These are phyloP conservation scores for Trapa bicornis DNA, from an alignment of 345 rosid species.

Conservation along the genomic window DNA sequence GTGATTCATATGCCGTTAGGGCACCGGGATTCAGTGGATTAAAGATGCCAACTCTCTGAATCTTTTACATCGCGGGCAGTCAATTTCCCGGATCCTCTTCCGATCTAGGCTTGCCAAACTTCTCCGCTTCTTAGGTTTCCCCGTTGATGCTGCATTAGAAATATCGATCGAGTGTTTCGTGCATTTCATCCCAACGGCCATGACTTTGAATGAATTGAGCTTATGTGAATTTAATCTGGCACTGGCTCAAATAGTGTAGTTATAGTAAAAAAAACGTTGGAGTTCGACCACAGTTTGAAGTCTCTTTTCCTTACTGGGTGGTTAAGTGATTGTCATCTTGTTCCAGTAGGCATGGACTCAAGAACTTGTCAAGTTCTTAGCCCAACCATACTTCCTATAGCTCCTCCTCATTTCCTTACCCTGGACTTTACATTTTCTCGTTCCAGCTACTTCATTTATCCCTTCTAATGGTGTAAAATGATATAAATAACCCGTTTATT, in stretches of 20 bases:
- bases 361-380: neutral
- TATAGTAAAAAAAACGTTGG: neutral
- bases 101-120: neutral
- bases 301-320: neutral
- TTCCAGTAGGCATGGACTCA: neutral
- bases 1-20: neutral
- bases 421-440: neutral
- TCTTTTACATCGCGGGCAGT: constrained; percentile 1
- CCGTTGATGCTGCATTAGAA: too few species aligned
- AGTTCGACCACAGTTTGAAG: neutral
- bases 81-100: constrained; percentile 1
- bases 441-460: neutral
- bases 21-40: neutral
- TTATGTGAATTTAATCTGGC: neutral
- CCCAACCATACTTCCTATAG: neutral
- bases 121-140: neutral
- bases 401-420: neutral
- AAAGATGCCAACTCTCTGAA: neutral
- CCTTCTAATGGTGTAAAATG: neutral
- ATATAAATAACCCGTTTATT: neutral
- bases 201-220: neutral
- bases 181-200: neutral
- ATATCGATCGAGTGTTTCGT: neutral
- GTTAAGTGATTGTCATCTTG: neutral
- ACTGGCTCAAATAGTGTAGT: neutral